A percentile compares a stretch with the other conserved stretches of the same genome.
Conservation (phyloP, 148 eudicot species). For the Rhododendron kiyosumense region DNA sequence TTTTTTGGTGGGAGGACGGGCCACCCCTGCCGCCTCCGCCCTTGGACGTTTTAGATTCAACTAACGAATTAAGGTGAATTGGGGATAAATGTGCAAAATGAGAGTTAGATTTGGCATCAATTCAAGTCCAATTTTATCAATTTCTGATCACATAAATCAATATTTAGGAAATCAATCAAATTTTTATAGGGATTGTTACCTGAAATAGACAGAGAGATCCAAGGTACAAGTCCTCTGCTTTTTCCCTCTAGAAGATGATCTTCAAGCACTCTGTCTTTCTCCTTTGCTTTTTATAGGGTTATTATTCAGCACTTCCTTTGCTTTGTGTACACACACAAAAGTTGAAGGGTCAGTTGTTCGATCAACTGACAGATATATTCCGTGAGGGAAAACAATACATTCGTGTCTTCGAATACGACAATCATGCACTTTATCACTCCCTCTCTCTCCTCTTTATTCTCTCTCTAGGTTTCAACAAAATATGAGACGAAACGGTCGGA, state of each 20-base stretch:
- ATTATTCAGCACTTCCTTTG: not conserved
- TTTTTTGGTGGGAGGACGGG: too few relatives aligned
- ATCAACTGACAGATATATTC: not conserved
- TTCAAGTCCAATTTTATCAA: not conserved
- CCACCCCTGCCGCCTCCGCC: too few relatives aligned
- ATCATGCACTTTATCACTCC: not conserved
- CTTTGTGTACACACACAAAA: not conserved
- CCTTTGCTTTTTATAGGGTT: not conserved
- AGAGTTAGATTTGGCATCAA: not conserved
- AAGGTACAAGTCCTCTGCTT: not conserved
- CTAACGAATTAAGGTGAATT: too few relatives aligned
- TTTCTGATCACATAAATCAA: not conserved
- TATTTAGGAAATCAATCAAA: not conserved
- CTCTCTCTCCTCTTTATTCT: not conserved
- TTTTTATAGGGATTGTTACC: not conserved
- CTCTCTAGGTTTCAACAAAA: not conserved
- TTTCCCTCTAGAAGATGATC: not conserved
- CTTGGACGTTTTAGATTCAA: too few relatives aligned
- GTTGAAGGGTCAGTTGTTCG: not conserved
- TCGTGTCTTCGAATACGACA: not conserved
- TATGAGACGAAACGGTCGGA: not conserved
- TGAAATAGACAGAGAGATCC: not conserved
- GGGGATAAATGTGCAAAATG: not conserved
- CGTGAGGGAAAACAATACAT: not conserved
- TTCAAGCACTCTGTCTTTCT: not conserved